Conservation (phyloP, 345 rosid species). For the Excoecaria cochinchinensis region DNA sequence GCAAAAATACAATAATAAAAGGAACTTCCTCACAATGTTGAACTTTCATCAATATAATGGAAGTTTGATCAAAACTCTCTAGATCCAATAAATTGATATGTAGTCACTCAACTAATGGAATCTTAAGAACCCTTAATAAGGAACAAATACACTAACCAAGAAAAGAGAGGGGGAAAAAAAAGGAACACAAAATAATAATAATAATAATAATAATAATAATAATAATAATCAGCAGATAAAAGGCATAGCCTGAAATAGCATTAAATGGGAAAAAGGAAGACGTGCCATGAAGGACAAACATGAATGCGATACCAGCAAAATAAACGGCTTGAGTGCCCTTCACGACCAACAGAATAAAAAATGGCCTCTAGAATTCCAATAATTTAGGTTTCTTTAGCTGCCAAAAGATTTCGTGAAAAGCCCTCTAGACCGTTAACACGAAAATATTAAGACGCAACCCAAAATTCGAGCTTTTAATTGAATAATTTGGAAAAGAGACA, state of each 20-base stretch:
- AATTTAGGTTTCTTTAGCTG: neutral
- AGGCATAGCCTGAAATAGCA: neutral
- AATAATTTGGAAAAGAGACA: neutral
- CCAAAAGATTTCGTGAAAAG: neutral
- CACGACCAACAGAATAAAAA: neutral
- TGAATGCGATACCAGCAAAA: neutral
- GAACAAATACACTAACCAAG: too few species aligned
- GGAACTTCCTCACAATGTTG: too few species aligned
- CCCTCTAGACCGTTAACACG: neutral
- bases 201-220: too few species aligned
- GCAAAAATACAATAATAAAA: too few species aligned
- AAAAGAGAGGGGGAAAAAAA: too few species aligned
- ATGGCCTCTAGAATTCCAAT: neutral
- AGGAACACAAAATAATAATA: too few species aligned
- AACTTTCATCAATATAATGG: too few species aligned
- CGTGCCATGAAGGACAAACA: neutral
- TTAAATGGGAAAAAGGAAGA: neutral
- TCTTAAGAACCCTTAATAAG: too few species aligned
- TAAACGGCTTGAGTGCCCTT: neutral
- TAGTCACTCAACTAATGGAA: too few species aligned
- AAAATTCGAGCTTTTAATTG: neutral
- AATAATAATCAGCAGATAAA: too few species aligned
- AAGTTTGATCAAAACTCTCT: too few species aligned
- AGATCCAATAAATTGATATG: too few species aligned
- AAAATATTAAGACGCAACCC: neutral